Conservation (phyloP, 2,329 filamentous ascomycete genomes). For the Fusarium sp. region DNA sequence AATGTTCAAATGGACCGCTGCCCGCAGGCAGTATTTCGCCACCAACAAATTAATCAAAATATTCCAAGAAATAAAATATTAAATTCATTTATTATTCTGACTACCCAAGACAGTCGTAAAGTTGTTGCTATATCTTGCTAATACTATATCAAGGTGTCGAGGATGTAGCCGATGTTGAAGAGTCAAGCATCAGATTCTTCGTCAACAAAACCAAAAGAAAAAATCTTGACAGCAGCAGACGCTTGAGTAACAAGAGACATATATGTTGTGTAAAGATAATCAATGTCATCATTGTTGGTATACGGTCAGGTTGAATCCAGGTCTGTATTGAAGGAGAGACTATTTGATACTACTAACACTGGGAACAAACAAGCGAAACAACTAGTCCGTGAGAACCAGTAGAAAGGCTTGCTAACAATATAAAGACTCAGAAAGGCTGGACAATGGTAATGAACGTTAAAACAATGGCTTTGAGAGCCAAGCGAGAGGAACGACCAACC, state of each 20-base stretch:
- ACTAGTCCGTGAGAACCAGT: neutral
- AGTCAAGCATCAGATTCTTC: neutral
- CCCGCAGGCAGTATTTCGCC: too few relatives aligned
- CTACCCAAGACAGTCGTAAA: fast-evolving
- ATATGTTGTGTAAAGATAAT: neutral
- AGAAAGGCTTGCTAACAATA: neutral
- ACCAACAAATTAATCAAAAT: neutral
- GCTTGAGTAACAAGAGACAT: neutral
- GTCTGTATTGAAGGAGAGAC: neutral
- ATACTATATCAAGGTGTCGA: neutral
- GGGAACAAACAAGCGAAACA: neutral
- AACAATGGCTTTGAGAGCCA: neutral
- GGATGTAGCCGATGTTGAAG: neutral
- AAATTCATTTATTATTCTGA: too few relatives aligned
- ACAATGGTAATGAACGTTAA: neutral
- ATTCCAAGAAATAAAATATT: neutral
- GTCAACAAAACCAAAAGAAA: neutral
- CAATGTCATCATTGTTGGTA: neutral
- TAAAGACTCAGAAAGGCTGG: neutral
- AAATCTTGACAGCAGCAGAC: neutral
- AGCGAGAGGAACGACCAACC: neutral
- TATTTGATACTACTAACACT: neutral
- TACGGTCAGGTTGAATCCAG: neutral
- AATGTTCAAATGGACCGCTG: too few relatives aligned
- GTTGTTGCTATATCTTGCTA: neutral